phyloP scores from a whole-genome alignment of 495 filamentous ascomycete genomes.

The Penicillium arizonense region DNA sequence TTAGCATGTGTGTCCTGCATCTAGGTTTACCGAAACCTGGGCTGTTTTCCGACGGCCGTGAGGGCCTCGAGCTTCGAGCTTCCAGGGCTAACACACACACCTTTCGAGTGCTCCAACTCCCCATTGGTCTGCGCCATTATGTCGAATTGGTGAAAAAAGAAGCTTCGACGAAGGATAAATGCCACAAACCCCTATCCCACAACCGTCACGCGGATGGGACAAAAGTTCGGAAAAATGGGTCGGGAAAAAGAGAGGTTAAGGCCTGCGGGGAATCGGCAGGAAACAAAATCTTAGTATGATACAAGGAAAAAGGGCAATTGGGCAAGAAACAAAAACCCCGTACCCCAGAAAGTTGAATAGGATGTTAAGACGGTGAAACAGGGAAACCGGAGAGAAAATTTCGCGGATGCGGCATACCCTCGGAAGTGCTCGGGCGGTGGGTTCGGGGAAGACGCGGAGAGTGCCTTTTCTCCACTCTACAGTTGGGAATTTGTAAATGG shows the following conservation, averaged over 20 bases:
- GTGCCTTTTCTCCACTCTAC: slow-evolving; percentile 15
- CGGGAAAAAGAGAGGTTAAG: slow-evolving; percentile 14
- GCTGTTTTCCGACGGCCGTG: slow-evolving; percentile 11
- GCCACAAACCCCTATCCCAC: slow-evolving; percentile 17
- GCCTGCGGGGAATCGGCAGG: slow-evolving; percentile 17
- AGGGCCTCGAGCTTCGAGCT: slow-evolving; percentile 1
- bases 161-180: slow-evolving; percentile 16
- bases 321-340: slow-evolving; percentile 38
- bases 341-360: slow-evolving; percentile 33
- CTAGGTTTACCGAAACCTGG: background rate
- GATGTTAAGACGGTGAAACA: slow-evolving; percentile 20
- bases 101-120: slow-evolving; percentile 43
- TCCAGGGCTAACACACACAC: slow-evolving; percentile 27
- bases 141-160: slow-evolving; percentile 19
- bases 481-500: background rate
- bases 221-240: slow-evolving; percentile 15
- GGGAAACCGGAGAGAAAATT: slow-evolving; percentile 44
- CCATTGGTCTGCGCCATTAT: slow-evolving; percentile 46
- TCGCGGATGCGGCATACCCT: slow-evolving; percentile 43
- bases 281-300: slow-evolving; percentile 30
- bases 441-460: slow-evolving; percentile 30
- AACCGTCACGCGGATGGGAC: slow-evolving; percentile 12
- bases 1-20: slow-evolving; percentile 20
- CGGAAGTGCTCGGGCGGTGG: slow-evolving; percentile 47
- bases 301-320: slow-evolving; percentile 43